Base-by-base conservation (phyloP, 768 basidiomycete genomes). In the Infundibulicybe gibba region DNA sequence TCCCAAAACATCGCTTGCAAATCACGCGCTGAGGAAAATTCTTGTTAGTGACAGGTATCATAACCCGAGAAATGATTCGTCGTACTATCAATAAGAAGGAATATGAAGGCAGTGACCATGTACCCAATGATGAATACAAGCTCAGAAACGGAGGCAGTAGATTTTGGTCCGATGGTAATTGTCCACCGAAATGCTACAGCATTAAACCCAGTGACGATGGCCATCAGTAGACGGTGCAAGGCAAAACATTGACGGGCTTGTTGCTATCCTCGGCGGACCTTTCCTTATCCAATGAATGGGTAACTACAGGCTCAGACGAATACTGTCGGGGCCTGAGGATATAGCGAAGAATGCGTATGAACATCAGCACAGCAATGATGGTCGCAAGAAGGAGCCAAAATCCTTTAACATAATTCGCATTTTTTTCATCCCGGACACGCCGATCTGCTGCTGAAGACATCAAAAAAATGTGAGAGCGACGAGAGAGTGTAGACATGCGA, bases 161-260 rank as follows among this genome's bases (percentile, higher is more conserved):
- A 47, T 21, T 53, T 54, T 25, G 66, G 59, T 12, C 76, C 77
- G 16, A 79, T 62, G 13, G 74, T 66, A 32, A 81, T 49, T 3
- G 68, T 71, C 56, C 64, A 67, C 12, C 80, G 74, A 54, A 80
- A 81, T 6, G 71, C 70, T 15, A 74, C 47, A 16, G 79, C 72
- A 16, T 72, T 70, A 59, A 79, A 80, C 6, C 58, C 59, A 11
- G 77, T 68, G 31, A 67, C 57, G 16, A 67, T 21, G 1, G 71
- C 75, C n/a, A 55, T 49, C 0, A 69, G 67, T 9, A 72, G 47
- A 21, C 68, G 64, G n/a, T 52, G 53, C 21, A 54, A 32, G 25
- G 25, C 8, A 25, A 8, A 25, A 25, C 3, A 25, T 25, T 25
- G 25, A 25, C 25, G 4, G 25, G 25, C 25, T 8, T 25, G 25